Percentiles rank a stretch among this genome's conserved stretches.
phyloP scores from a whole-genome alignment of 768 basidiomycete species.

The Leccinellum luteum region DNA sequence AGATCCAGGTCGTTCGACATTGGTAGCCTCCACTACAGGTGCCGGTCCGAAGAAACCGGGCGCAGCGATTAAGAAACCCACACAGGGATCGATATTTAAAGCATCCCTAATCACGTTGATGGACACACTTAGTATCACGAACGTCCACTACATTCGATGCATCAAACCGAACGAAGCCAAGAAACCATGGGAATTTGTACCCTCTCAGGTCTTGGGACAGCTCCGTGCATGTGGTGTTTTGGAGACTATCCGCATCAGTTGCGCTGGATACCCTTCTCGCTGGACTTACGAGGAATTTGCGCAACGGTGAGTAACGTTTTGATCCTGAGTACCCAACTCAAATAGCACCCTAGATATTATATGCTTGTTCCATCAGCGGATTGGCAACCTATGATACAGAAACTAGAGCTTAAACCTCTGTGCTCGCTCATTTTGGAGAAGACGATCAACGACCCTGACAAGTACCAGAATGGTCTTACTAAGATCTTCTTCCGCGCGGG shows the following conservation, averaged over 20 bases:
- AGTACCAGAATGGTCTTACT: conserved; percentile 94
- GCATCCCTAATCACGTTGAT: conserved; percentile 89
- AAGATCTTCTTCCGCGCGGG: conserved; percentile 99
- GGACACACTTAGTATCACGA: conserved; percentile 96
- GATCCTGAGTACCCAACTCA: conserved; percentile 17
- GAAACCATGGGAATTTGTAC: conserved; percentile 94
- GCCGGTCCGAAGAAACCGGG: conserved; percentile 59
- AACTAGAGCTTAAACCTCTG: conserved; percentile 73
- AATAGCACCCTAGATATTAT: conserved; percentile 68
- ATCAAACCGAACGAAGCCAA: conserved; percentile 99
- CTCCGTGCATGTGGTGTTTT: conserved; percentile 97
- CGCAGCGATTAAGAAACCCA: conserved; percentile 82
- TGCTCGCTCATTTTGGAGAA: conserved; percentile 82
- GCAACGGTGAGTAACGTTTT: conserved; percentile 64
- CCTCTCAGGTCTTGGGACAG: conserved; percentile 93
- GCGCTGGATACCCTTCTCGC: conserved; percentile 96
- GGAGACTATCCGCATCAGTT: conserved; percentile 97
- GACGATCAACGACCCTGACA: conserved; percentile 91
- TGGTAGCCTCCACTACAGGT: conserved; percentile 51
- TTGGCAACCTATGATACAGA: conserved; percentile 85
- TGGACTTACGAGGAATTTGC: conserved; percentile 99
- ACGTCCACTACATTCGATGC: conserved; percentile 98
- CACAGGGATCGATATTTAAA: conserved; percentile 98
- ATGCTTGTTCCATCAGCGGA: conserved; percentile 87
- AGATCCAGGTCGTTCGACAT: conserved; percentile 77